Evolutionary conservation across 768 basidiomycete genomes (phyloP).

Genomic region (Lentinula raphanica): DNA sequence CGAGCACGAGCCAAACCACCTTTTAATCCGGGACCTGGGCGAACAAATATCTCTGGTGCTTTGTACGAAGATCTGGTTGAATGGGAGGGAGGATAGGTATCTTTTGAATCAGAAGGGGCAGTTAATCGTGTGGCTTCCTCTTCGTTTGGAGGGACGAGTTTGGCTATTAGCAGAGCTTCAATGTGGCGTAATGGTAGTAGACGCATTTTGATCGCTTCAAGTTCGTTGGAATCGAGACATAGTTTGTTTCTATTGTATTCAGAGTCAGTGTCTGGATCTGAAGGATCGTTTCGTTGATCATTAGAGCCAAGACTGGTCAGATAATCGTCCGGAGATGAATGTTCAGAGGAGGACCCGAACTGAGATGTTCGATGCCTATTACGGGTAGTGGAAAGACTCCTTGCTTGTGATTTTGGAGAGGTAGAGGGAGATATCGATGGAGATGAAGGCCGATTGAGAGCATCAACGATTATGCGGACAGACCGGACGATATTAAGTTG

Average conservation of each 20-base stretch:
- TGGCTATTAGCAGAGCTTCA: slow-evolving; percentile 64
- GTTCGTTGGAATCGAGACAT: slow-evolving; percentile 17
- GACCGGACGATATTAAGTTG: slow-evolving; percentile 81
- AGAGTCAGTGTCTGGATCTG: slow-evolving; percentile 16
- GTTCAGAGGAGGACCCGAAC: slow-evolving; percentile 9
- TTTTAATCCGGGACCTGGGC: slow-evolving; percentile 66
- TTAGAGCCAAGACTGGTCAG: slow-evolving; percentile 8
- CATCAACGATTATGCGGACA: slow-evolving; percentile 66
- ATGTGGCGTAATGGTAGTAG: slow-evolving; percentile 65
- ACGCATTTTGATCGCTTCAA: slow-evolving; percentile 57
- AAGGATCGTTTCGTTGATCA: slow-evolving; percentile 21
- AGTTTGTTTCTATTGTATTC: slow-evolving; percentile 4
- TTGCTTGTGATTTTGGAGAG: slow-evolving; percentile 17
- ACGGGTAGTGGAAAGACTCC: slow-evolving; percentile 14
- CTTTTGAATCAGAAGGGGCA: slow-evolving; percentile 14
- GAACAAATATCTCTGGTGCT: slow-evolving; percentile 54
- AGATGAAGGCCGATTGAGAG: slow-evolving; percentile 30
- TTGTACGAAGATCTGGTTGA: slow-evolving; percentile 12
- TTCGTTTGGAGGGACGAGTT: slow-evolving; percentile 64
- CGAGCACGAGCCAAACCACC: slow-evolving; percentile 46
- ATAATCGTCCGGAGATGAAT: slow-evolving; percentile 12
- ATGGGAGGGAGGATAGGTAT: not conserved
- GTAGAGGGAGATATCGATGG: slow-evolving; percentile 23
- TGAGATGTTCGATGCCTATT: slow-evolving; percentile 11
- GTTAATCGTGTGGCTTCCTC: slow-evolving; percentile 45